These are phyloP conservation scores for Pinus tabuliformis DNA, from an alignment of 75 land plant genomes.

Conservation along the genomic window DNA sequence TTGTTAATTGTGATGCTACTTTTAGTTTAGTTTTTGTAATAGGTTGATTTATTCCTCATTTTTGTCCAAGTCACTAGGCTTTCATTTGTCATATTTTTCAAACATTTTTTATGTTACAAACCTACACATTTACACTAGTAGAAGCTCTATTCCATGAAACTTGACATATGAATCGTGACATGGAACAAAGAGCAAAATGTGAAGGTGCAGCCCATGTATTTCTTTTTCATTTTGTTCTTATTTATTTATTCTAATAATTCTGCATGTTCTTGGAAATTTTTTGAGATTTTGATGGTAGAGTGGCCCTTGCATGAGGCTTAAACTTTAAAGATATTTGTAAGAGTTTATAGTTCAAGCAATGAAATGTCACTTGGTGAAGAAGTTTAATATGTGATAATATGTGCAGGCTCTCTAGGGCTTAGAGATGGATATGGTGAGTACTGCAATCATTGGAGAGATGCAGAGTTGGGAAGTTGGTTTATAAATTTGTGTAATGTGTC, in stretches of 20 bases:
- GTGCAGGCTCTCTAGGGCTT: conserved; percentile 25
- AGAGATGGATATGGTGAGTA: conserved; percentile 10
- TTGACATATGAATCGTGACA: conserved; percentile 8
- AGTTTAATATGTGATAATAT: conserved; percentile 30
- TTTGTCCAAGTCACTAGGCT: too few species aligned
- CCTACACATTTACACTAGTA: neutral
- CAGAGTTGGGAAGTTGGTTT: conserved; percentile 10
- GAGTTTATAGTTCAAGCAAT: neutral
- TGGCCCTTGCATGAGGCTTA: neutral
- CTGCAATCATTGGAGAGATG: conserved; percentile 10
- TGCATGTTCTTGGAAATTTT: neutral
- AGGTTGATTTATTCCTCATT: neutral
- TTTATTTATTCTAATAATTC: neutral
- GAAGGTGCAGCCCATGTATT: conserved; percentile 20
- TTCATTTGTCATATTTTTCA: neutral
- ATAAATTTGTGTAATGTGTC: conserved; percentile 14
- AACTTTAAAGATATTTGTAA: neutral
- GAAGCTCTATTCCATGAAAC: conserved; percentile 22
- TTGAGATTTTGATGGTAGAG: neutral
- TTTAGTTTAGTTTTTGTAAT: neutral
- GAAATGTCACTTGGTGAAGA: conserved; percentile 9
- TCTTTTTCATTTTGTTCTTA: neutral
- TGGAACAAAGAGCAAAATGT: conserved; percentile 15
- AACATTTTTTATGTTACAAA: neutral
- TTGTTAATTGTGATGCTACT: neutral